Percentiles rank a stretch among this genome's conserved stretches.
Evolutionary conservation across 208 protist genomes (phyloP).

Genomic region (Vickermania spadyakhi): DNA sequence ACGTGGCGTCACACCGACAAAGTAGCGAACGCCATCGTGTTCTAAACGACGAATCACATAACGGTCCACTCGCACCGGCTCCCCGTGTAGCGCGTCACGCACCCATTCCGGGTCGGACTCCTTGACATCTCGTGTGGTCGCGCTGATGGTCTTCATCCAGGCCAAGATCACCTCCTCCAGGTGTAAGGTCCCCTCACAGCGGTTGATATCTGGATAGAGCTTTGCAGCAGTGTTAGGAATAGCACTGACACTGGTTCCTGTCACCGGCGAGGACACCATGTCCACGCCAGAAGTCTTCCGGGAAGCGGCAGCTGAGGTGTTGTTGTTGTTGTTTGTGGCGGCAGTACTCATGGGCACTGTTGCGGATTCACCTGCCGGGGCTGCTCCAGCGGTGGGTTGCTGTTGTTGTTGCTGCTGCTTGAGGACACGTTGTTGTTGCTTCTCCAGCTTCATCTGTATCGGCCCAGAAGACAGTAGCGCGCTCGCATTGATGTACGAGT

Average conservation of each 20-base stretch:
- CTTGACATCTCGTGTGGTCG: conserved; percentile 31
- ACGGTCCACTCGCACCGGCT: conserved; percentile 39
- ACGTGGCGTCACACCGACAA: conserved; percentile 59
- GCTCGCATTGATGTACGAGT: conserved; percentile 13
- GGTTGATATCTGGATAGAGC: conserved; percentile 25
- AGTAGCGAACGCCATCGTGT: conserved; percentile 61
- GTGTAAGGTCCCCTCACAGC: conserved; percentile 45
- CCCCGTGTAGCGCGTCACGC: conserved; percentile 24
- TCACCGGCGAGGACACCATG: not conserved
- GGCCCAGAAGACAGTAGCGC: conserved; percentile 13
- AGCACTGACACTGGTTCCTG: conserved; percentile 5
- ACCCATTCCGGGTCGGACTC: conserved; percentile 52
- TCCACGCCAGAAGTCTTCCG: no score
- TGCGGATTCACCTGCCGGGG: not conserved
- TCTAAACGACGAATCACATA: conserved; percentile 65
- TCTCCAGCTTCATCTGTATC: conserved; percentile 22
- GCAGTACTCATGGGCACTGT: not conserved
- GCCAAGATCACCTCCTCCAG: conserved; percentile 65
- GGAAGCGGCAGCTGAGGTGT: conserved; percentile 6
- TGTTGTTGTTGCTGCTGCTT: not conserved
- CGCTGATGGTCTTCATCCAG: conserved; percentile 47
- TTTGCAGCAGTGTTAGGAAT: conserved; percentile 10
- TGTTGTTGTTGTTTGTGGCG: not conserved
- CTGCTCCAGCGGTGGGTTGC: not conserved
- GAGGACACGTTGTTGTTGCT: conserved; percentile 28